A percentile compares a stretch with the other conserved stretches of the same genome.
phyloP scores from a whole-genome alignment of 2,329 filamentous ascomycete genomes.

The Metarhizium album region DNA sequence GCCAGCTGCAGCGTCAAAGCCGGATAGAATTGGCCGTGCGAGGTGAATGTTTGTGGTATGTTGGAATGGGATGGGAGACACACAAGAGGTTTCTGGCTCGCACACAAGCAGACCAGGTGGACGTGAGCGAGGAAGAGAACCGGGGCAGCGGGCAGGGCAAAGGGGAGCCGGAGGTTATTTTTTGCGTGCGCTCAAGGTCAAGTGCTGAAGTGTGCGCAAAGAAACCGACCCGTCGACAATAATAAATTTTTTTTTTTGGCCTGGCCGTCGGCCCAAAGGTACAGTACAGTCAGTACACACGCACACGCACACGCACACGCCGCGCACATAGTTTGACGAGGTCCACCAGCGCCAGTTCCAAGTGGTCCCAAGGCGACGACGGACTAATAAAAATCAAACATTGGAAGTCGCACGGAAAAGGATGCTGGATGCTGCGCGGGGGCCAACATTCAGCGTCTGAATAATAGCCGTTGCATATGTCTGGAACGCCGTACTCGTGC shows the following conservation, averaged over 20 bases:
- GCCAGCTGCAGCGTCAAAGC: background rate
- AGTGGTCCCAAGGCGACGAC: background rate
- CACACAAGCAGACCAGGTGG: background rate
- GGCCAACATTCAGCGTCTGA: too few relatives aligned
- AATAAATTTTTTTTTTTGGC: constrained; percentile 31
- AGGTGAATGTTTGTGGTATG: background rate
- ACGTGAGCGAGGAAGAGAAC: background rate
- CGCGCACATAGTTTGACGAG: too few relatives aligned
- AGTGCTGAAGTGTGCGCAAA: background rate
- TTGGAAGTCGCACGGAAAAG: too few relatives aligned
- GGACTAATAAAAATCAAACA: too few relatives aligned
- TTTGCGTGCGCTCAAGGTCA: constrained; percentile 27
- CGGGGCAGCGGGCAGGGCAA: constrained; percentile 12
- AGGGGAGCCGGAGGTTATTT: constrained; percentile 22
- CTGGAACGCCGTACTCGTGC: too few relatives aligned
- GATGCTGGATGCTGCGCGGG: too few relatives aligned
- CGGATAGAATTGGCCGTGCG: background rate
- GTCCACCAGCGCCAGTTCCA: background rate
- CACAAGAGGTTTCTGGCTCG: background rate
- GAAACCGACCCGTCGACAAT: constrained; percentile 15
- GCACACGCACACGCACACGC: too few relatives aligned
- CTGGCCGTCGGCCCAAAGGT: constrained; percentile 10
- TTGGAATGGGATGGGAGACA: background rate
- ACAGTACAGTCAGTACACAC: too few relatives aligned
- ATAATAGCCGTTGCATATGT: too few relatives aligned